phyloP scores from a whole-genome alignment of 2,329 filamentous ascomycete species.

The Monosporascus sp. region DNA sequence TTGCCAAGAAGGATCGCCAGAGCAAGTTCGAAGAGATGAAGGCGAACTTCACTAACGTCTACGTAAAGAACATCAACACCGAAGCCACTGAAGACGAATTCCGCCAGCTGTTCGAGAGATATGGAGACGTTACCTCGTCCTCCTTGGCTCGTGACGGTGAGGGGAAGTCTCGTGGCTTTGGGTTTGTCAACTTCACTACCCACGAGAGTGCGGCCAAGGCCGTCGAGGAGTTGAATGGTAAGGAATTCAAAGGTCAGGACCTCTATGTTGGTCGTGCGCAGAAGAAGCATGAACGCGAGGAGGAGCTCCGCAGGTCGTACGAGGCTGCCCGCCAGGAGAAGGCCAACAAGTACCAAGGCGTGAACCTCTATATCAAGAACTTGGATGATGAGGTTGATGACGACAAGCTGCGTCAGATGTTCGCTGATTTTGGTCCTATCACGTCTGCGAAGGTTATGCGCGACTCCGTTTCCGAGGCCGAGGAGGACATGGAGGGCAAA shows the following conservation, averaged over 20 bases:
- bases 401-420: conserved; percentile 93
- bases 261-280: conserved; percentile 97
- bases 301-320: conserved; percentile 98
- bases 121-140: conserved; percentile 90
- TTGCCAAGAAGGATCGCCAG: conserved; percentile 99
- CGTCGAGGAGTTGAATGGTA: conserved; percentile 87
- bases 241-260: conserved; percentile 89
- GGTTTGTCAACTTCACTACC: conserved; percentile 91
- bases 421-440: conserved; percentile 86
- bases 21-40: conserved; percentile 99
- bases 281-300: conserved; percentile 99
- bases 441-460: conserved; percentile 99
- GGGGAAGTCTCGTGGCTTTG: conserved; percentile 91
- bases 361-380: conserved; percentile 99
- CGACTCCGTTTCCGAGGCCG: conserved; percentile 58
- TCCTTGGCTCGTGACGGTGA: conserved; percentile 85
- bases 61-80: conserved; percentile 92
- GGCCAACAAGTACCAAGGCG: conserved; percentile 97
- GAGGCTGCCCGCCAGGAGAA: conserved; percentile 97
- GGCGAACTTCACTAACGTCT: conserved; percentile 99
- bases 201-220: conserved; percentile 83
- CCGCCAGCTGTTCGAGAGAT: conserved; percentile 86
- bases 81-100: conserved; percentile 93
- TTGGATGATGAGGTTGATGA: conserved; percentile 95
- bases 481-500: conserved; percentile 49